phyloP scores from a whole-genome alignment of 164 flowering plant species.

The Umbilicus rupestris region DNA sequence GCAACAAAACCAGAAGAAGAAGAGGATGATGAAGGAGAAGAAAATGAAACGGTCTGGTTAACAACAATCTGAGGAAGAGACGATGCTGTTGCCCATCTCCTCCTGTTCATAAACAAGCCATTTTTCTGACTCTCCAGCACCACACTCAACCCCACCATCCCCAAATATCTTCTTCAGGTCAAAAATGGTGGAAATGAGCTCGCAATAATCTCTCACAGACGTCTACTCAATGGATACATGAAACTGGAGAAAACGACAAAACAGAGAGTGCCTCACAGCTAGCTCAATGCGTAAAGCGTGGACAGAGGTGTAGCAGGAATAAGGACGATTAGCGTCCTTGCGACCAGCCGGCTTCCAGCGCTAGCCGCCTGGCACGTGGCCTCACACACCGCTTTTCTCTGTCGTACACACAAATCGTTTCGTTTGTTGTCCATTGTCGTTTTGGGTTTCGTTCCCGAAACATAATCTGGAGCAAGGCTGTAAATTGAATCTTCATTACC shows the following conservation, averaged over 20 bases:
- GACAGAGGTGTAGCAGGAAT: neutral
- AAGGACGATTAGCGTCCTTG: neutral
- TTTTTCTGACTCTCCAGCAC: neutral
- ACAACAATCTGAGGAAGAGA: neutral
- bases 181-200: neutral
- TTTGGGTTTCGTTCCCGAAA: too few species aligned
- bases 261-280: neutral
- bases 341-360: neutral
- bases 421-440: neutral
- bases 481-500: too few species aligned
- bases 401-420: neutral
- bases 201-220: neutral
- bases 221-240: too few species aligned
- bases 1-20: neutral
- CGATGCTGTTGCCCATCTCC: neutral
- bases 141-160: slow-evolving; percentile 6
- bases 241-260: neutral
- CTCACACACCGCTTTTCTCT: neutral
- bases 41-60: neutral
- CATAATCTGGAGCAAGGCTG: too few species aligned
- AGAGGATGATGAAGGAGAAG: neutral
- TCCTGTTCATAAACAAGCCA: neutral
- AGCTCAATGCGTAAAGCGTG: neutral
- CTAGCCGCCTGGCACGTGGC: neutral
- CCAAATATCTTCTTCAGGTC: neutral